Evolutionary conservation across 208 protist species (phyloP), one percentile per base, ranked within the genome.

Genomic region (Trypanosoma lewisi): DNA sequence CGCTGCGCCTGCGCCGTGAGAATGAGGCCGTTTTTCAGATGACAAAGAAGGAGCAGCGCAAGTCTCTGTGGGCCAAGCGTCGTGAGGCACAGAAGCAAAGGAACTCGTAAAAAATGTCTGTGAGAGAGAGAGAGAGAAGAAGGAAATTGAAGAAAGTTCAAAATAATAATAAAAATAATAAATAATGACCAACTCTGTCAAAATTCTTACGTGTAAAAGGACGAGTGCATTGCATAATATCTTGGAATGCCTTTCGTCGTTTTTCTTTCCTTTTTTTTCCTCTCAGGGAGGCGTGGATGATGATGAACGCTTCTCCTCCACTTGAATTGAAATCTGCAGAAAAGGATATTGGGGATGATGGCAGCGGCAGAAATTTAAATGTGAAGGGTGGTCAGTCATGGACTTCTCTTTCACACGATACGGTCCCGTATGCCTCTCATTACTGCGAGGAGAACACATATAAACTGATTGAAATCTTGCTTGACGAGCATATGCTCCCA

Each of bases 1-100:
- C 87, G 28, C 69, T 93, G 68, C 91, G 91, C n/a, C 58, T 91
- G 48, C 87, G 91, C 27, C 88, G 88, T 19, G 85, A 93, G 50
- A 83, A 97, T 68, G 91, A 97, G 75, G 65, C 75, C 4, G 73
- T 95, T 19, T 95, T 95, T 69, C 64, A 94, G 52, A 94, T 95
- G 89, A 97, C 88, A 0, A 91, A 89, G 60, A 87, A 92, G 70
- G 59, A 89, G 62, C 87, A 95, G 68, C 78, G 76, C 70, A 90
- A 92, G 80, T 89, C 85, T 17, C 71, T 97, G 6, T 92, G 84
- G 83, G 83, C 78, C 21, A 93, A 92, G 63, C 77, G 87, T 16
- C 85, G 91, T 2, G 91, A 96, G 71, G 70, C 82, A 31, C 63
- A 62, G 1, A 78, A 69, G 53, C 33, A 69, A 55, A 44, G 33